These are phyloP conservation scores for Aspergillus caelatus DNA, from an alignment of 2,329 filamentous ascomycete species.

Conservation along the genomic window DNA sequence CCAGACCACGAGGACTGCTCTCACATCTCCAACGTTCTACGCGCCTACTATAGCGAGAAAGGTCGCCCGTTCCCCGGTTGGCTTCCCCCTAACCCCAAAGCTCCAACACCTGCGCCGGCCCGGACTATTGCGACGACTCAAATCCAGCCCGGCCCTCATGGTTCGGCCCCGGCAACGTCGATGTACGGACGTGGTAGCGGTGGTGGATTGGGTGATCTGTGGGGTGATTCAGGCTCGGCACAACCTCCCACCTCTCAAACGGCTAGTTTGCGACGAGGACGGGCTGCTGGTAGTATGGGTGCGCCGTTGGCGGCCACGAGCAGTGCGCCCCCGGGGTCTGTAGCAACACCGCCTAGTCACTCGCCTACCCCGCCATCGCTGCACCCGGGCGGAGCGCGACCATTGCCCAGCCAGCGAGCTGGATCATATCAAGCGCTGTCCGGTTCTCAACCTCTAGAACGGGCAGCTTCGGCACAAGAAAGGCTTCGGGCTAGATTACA, in stretches of 20 bases:
- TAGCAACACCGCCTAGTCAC: slow-evolving; percentile 28
- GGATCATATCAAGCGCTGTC: slow-evolving; percentile 71
- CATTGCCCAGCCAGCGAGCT: slow-evolving; percentile 71
- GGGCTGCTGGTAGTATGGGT: slow-evolving; percentile 26
- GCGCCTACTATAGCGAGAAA: slow-evolving; percentile 90
- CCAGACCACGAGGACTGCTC: slow-evolving; percentile 75
- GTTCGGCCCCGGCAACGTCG: slow-evolving; percentile 32
- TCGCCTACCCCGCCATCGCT: slow-evolving; percentile 28
- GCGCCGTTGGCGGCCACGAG: slow-evolving; percentile 23
- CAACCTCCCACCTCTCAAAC: slow-evolving; percentile 38
- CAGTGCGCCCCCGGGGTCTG: slow-evolving; percentile 28
- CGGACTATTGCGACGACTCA: slow-evolving; percentile 54
- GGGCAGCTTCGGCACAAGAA: slow-evolving; percentile 67
- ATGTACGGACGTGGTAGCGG: slow-evolving; percentile 35
- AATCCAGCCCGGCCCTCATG: slow-evolving; percentile 50
- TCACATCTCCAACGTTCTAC: slow-evolving; percentile 89
- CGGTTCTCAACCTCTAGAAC: slow-evolving; percentile 25
- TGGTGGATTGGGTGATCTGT: slow-evolving; percentile 60
- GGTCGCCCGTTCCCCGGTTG: slow-evolving; percentile 78
- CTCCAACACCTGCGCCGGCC: slow-evolving; percentile 55
- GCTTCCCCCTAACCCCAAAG: slow-evolving; percentile 89
- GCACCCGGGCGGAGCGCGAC: slow-evolving; percentile 50
- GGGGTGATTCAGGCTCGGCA: slow-evolving; percentile 50
- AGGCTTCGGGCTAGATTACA: slow-evolving; percentile 79
- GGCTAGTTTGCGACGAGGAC: slow-evolving; percentile 42